These are phyloP conservation scores for Alnus rubra DNA, from an alignment of 306 rosid genomes.

Conservation along the genomic window DNA sequence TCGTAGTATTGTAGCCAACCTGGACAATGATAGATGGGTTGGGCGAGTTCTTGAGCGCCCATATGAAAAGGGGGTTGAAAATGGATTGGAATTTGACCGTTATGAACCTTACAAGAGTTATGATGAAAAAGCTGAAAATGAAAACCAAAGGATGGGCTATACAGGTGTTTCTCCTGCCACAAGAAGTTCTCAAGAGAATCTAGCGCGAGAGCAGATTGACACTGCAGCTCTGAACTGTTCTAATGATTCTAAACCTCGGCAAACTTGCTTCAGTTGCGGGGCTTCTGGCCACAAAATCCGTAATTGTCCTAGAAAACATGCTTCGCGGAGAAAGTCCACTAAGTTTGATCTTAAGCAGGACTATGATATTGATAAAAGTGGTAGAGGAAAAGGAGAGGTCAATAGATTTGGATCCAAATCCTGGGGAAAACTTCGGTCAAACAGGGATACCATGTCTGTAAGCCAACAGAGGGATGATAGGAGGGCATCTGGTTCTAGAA, in stretches of 20 bases:
- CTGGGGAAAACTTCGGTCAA: slow-evolving; percentile 26
- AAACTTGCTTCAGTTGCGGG: slow-evolving; percentile 54
- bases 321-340: slow-evolving; percentile 27
- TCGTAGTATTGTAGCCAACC: slow-evolving; percentile 28
- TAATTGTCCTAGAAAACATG: slow-evolving; percentile 43
- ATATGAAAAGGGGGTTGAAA: slow-evolving; percentile 29
- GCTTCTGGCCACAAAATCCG: slow-evolving; percentile 55
- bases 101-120: slow-evolving; percentile 55
- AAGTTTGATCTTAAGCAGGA: slow-evolving; percentile 29
- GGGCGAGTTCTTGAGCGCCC: slow-evolving; percentile 38
- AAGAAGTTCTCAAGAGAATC: slow-evolving; percentile 32
- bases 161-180: slow-evolving; percentile 36
- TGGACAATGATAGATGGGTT: slow-evolving; percentile 52
- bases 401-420: slow-evolving; percentile 39
- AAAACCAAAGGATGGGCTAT: slow-evolving; percentile 31
- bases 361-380: slow-evolving; percentile 20
- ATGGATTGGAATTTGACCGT: slow-evolving; percentile 40
- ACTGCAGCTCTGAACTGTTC: slow-evolving; percentile 29
- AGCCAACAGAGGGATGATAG: slow-evolving; percentile 32
- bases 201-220: slow-evolving; percentile 20
- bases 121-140: slow-evolving; percentile 44
- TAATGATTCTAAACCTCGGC: slow-evolving; percentile 25
- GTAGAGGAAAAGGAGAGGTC: slow-evolving; percentile 26
- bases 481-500: slow-evolving; percentile 31
- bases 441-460: slow-evolving; percentile 28